Evolutionary conservation across 2,329 filamentous ascomycete genomes (phyloP).

Genomic region (Pyrenophora graminea): DNA sequence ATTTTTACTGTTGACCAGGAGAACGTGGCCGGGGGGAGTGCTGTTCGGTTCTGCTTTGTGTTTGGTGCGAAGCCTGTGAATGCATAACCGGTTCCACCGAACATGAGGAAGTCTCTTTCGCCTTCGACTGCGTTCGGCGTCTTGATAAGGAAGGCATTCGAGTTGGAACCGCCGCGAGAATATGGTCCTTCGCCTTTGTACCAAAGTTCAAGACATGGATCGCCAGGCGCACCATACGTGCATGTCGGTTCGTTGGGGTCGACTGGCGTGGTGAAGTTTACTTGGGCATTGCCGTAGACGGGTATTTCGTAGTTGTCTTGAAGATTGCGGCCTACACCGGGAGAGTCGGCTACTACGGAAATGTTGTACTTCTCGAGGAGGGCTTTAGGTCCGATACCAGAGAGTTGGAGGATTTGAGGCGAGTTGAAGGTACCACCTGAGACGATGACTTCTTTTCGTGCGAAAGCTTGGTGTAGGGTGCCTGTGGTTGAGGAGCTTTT

Average conservation of each 20-base stretch:
- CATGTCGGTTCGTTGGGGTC: conserved; percentile 15
- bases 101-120: conserved; percentile 58
- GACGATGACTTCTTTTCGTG: conserved; percentile 27
- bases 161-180: conserved; percentile 54
- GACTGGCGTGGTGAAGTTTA: conserved; percentile 1
- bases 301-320: conserved; percentile 43
- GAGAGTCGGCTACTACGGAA: conserved; percentile 55
- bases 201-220: conserved; percentile 26
- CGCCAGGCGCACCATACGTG: conserved; percentile 26
- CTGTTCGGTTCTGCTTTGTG: conserved; percentile 48
- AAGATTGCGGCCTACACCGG: conserved; percentile 27
- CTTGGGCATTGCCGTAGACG: conserved; percentile 55
- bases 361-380: conserved; percentile 60
- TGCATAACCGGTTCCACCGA: conserved; percentile 52
- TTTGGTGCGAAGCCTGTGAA: conserved; percentile 58
- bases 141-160: conserved; percentile 54
- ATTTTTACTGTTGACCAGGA: conserved; percentile 61
- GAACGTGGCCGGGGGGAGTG: conserved; percentile 16
- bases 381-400: conserved; percentile 60
- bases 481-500: conserved; percentile 21
- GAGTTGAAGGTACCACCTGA: conserved; percentile 60
- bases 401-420: conserved; percentile 66
- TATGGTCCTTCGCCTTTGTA: conserved; percentile 24
- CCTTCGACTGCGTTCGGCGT: conserved; percentile 48
- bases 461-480: conserved; percentile 17